Base-by-base conservation (phyloP, 1,284 basidiomycete genomes). In the Sporisorium graminicola region DNA sequence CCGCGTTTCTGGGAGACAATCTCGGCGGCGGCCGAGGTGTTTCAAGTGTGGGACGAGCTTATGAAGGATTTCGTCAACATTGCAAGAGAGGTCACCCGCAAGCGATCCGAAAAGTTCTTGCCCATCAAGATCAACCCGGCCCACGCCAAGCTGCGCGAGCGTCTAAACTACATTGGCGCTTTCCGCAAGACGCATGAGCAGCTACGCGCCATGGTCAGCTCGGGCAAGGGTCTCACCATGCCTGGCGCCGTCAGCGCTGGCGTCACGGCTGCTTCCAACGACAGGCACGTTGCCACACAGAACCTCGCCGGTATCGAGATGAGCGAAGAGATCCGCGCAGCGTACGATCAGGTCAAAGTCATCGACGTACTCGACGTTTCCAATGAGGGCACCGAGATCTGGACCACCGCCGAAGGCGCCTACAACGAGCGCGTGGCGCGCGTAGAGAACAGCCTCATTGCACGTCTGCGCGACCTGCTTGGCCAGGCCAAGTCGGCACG, bases 31-130 rank as follows among this genome's bases (percentile, higher is more conserved):
- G 91, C 90, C 75, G 90, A 90, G 42, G 95, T 98, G 60, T 98
- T 98, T 88, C 89, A 91, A 9, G 93, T 92, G 1, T 99, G 96
- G 96, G 96, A 98, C 86, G 96, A 98, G 82, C 90, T 92, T 59
- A 93, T 98, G 88, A 98, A 98, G 87, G 96, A 98, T 85, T 99
- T 99, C 84, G 98, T 95, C 22, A 96, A 95, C 82, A 94, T 98
- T 51, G 96, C 96, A 3, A 90, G 97, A 74, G 97, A 99, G 83
- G 92, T 98, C 35, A 95, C 93, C 44, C 89, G 95, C 68, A 95
- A 95, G 87, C 90, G 96, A 10, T 89, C 89, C 47, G 97, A 99
- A 84, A 93, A 92, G 86, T 98, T 99, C 86, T 94, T 99, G 67
- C 95, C 95, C 5, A 98, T 99, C 89, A 98, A 98, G 87, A 92